These are phyloP conservation scores for Penicillium hesseltinei DNA, from an alignment of 2,329 filamentous ascomycete genomes.

Conservation along the genomic window DNA sequence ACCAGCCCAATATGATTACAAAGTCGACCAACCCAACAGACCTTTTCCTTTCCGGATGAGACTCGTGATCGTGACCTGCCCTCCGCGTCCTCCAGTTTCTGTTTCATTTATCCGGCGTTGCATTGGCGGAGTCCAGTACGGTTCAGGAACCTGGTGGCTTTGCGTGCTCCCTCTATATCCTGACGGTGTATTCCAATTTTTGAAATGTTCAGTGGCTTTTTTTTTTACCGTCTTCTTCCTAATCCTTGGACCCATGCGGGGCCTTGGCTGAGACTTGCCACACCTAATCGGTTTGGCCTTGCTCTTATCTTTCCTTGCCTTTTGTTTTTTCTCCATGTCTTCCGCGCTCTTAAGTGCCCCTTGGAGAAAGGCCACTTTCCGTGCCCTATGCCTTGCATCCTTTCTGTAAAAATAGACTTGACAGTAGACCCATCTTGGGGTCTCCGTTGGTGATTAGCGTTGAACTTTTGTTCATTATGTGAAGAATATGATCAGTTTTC, in stretches of 20 bases:
- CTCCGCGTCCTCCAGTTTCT: conserved; percentile 27
- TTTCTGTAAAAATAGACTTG: conserved; percentile 41
- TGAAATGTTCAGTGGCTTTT: conserved; percentile 9
- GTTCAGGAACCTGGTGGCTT: conserved; percentile 35
- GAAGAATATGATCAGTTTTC: conserved; percentile 35
- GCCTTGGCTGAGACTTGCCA: background rate
- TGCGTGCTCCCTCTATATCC: conserved; percentile 28
- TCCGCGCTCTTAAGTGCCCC: conserved; percentile 8
- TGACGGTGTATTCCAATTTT: conserved; percentile 14
- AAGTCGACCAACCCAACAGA: conserved; percentile 11
- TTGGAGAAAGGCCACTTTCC: conserved; percentile 11
- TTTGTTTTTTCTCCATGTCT: conserved; percentile 6
- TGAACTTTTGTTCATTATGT: conserved; percentile 33
- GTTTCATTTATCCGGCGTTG: conserved; percentile 39
- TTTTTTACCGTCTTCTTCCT: conserved; percentile 11
- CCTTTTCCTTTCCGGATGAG: conserved; percentile 20
- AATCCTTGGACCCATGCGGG: background rate
- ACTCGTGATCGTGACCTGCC: conserved; percentile 24
- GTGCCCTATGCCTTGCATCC: conserved; percentile 24
- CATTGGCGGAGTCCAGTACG: conserved; percentile 36
- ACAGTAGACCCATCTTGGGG: conserved; percentile 25
- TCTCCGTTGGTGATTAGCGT: conserved; percentile 38
- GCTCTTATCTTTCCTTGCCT: conserved; percentile 11
- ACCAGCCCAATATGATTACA: conserved; percentile 15
- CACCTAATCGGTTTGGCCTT: conserved; percentile 3